Conservation (phyloP, 306 rosid genomes). For the Bauhinia variegata region DNA sequence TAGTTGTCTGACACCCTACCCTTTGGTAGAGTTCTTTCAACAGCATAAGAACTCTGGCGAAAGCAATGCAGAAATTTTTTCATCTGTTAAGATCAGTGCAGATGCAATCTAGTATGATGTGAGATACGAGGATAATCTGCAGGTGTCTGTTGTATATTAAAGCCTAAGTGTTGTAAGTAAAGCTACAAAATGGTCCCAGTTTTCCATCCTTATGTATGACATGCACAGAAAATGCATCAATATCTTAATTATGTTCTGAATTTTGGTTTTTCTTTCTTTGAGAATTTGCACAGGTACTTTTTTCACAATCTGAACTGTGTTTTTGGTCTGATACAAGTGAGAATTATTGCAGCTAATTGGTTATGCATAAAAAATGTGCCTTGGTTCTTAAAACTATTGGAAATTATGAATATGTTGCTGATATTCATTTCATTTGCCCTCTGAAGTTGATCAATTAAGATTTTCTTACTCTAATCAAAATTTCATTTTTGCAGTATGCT, state of each 20-base stretch:
- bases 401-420: slow-evolving; percentile 7
- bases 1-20: slow-evolving; percentile 19
- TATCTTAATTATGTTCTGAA: background rate
- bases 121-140: slow-evolving; percentile 1
- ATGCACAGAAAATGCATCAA: slow-evolving; percentile 11
- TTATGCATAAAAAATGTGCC: background rate
- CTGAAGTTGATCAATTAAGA: slow-evolving; percentile 26
- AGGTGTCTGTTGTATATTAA: slow-evolving; percentile 3
- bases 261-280: slow-evolving; percentile 5
- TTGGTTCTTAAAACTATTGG: background rate
- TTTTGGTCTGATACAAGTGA: slow-evolving; percentile 11
- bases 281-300: slow-evolving; percentile 1
- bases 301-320: slow-evolving; percentile 10
- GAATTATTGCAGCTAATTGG: background rate
- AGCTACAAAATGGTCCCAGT: background rate
- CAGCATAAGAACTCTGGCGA: background rate
- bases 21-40: slow-evolving; percentile 11
- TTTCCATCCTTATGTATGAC: slow-evolving; percentile 7
- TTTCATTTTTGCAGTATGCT: slow-evolving; percentile 71
- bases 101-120: slow-evolving; percentile 1
- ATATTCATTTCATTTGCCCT: slow-evolving; percentile 11
- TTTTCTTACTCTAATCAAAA: background rate
- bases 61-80: background rate
- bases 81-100: slow-evolving; percentile 4
- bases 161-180: background rate